A percentile compares a stretch with the other conserved stretches of the same genome.
Conservation (phyloP, 179 eudicot genomes). For the Actinidia polygama region DNA sequence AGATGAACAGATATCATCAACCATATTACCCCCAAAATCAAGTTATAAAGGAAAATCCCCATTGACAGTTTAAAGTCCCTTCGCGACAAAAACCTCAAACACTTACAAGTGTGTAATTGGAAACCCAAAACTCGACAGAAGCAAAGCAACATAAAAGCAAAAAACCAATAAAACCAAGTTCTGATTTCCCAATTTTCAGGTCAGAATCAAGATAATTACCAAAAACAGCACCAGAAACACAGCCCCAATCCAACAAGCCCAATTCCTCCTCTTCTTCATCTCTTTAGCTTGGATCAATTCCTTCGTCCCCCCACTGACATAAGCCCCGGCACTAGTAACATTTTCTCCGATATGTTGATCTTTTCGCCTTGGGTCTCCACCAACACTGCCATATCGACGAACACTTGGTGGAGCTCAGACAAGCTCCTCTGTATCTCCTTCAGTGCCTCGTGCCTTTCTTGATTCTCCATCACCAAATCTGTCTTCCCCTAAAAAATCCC, state of each 20-base stretch:
- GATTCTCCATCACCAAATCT: constrained; percentile 61
- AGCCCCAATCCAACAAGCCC: constrained; percentile 23
- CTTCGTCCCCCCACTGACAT: constrained; percentile 46
- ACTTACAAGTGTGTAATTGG: not conserved
- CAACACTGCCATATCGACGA: constrained; percentile 68
- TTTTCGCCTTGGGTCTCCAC: constrained; percentile 71
- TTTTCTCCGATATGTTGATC: constrained; percentile 57
- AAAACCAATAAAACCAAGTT: not conserved
- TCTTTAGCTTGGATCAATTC: constrained; percentile 44
- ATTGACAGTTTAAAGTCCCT: not conserved
- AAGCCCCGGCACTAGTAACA: constrained; percentile 51
- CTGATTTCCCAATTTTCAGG: not conserved
- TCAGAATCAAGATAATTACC: not conserved
- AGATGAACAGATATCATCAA: constrained; percentile 18
- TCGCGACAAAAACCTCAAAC: not conserved
- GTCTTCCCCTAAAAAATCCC: constrained; percentile 28
- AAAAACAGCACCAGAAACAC: constrained; percentile 18
- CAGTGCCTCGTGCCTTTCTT: constrained; percentile 60
- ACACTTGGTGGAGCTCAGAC: constrained; percentile 63
- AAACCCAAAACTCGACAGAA: not conserved
- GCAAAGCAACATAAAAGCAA: not conserved
- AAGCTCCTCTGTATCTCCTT: constrained; percentile 62
- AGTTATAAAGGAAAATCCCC: not conserved
- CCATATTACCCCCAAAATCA: not conserved
- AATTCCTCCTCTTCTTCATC: constrained; percentile 29